These are phyloP conservation scores for Penicillium maclennaniae DNA, from an alignment of 495 filamentous ascomycete genomes.

Conservation along the genomic window DNA sequence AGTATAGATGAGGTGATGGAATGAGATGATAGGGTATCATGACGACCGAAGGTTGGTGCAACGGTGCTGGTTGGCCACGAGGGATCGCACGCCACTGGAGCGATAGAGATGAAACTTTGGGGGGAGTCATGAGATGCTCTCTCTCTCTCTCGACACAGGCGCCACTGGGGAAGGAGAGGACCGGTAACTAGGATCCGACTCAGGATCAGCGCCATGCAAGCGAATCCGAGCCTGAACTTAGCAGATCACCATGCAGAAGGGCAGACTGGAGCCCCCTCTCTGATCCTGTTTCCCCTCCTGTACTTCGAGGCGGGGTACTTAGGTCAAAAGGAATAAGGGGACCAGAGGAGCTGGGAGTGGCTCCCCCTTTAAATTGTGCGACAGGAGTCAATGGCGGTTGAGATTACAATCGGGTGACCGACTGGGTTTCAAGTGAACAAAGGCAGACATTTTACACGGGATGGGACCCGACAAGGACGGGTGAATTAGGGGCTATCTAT, in stretches of 20 bases:
- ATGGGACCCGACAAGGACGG: conserved; percentile 18
- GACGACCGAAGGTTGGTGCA: conserved; percentile 9
- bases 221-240: conserved; percentile 8
- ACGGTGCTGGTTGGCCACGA: conserved; percentile 22
- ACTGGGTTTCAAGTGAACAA: conserved; percentile 4
- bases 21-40: conserved; percentile 12
- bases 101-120: neutral
- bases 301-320: neutral
- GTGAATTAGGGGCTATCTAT: conserved; percentile 21
- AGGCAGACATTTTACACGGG: conserved; percentile 11
- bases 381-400: conserved; percentile 8
- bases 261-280: neutral
- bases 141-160: neutral
- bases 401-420: conserved; percentile 4
- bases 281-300: neutral
- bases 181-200: conserved; percentile 1
- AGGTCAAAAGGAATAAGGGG: neutral
- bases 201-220: conserved; percentile 10
- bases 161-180: conserved; percentile 2
- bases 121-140: conserved; percentile 16
- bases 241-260: conserved; percentile 9
- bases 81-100: conserved; percentile 23
- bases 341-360: neutral
- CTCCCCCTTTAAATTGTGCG: conserved; percentile 14
- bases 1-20: neutral